Evolutionary conservation across 768 basidiomycete genomes (phyloP).

Genomic region (Dentipellis fragilis): DNA sequence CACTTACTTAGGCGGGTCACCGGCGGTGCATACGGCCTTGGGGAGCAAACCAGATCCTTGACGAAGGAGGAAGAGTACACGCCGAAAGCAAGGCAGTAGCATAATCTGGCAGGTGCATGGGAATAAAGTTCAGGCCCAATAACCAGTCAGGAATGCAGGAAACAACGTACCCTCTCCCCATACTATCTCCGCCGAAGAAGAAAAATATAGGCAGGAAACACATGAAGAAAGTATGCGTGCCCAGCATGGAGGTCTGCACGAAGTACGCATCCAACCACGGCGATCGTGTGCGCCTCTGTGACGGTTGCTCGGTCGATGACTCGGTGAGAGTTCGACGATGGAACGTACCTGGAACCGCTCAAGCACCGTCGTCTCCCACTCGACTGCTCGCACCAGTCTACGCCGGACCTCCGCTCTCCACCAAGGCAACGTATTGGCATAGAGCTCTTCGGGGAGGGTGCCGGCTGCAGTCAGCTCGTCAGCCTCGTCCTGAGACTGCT

Average conservation of each 20-base stretch:
- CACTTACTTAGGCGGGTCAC: slow-evolving; percentile 78
- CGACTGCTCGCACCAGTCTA: slow-evolving; percentile 40
- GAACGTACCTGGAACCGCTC: slow-evolving; percentile 55
- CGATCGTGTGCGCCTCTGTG: slow-evolving; percentile 41
- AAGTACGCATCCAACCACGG: slow-evolving; percentile 75
- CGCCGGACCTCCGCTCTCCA: slow-evolving; percentile 60
- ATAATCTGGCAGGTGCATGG: slow-evolving; percentile 34
- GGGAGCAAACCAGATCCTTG: slow-evolving; percentile 86
- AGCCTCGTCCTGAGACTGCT: neutral
- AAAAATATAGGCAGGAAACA: slow-evolving; percentile 74
- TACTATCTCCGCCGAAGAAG: slow-evolving; percentile 73
- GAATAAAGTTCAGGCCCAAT: neutral
- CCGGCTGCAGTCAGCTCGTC: slow-evolving; percentile 14
- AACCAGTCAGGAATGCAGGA: slow-evolving; percentile 2
- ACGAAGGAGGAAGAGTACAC: slow-evolving; percentile 82
- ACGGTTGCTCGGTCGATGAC: neutral
- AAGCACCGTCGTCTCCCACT: slow-evolving; percentile 49
- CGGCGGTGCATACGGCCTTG: slow-evolving; percentile 84
- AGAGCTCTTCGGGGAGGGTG: slow-evolving; percentile 37
- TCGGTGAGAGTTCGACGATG: slow-evolving; percentile 5
- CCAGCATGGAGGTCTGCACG: slow-evolving; percentile 71
- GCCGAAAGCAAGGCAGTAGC: slow-evolving; percentile 64
- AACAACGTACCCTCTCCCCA: slow-evolving; percentile 60
- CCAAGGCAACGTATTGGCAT: slow-evolving; percentile 48
- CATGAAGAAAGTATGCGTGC: slow-evolving; percentile 93